Conservation (phyloP, 139 green algal species). For the Closterium sp. region DNA sequence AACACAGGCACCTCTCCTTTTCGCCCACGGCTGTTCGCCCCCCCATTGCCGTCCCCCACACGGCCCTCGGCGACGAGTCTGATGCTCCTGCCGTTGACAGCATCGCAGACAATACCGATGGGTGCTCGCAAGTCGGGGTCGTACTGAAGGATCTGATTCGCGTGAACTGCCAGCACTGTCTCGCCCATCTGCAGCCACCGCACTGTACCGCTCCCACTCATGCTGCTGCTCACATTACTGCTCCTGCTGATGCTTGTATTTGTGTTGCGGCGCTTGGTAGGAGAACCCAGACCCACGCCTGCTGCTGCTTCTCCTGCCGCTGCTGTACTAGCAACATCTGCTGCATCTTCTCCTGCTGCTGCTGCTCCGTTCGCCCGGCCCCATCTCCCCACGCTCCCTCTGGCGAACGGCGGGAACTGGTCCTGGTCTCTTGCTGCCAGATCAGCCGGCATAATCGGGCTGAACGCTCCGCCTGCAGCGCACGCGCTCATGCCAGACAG, state of each 20-base stretch:
- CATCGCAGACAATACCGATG: constrained; percentile 33
- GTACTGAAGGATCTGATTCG: constrained; percentile 42
- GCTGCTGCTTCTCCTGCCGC: background rate
- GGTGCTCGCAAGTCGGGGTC: constrained; percentile 10
- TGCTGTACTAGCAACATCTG: background rate
- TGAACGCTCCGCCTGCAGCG: constrained; percentile 19
- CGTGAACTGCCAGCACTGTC: constrained; percentile 6
- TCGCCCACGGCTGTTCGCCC: background rate
- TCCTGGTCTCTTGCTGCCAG: background rate
- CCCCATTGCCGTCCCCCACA: background rate
- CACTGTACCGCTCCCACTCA: background rate
- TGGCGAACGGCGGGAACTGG: constrained; percentile 7
- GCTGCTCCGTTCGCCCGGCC: background rate
- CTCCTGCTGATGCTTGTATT: background rate
- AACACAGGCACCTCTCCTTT: background rate
- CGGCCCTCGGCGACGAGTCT: constrained; percentile 1
- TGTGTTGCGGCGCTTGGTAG: background rate
- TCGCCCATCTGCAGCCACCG: constrained; percentile 17
- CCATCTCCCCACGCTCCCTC: background rate
- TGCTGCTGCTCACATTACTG: background rate
- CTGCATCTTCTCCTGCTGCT: background rate
- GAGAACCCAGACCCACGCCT: background rate
- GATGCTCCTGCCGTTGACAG: constrained; percentile 23
- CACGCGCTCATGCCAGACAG: constrained; percentile 23
- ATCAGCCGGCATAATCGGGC: constrained; percentile 16